phyloP scores from a whole-genome alignment of 345 rosid species.

The Syzygium oleosum region DNA sequence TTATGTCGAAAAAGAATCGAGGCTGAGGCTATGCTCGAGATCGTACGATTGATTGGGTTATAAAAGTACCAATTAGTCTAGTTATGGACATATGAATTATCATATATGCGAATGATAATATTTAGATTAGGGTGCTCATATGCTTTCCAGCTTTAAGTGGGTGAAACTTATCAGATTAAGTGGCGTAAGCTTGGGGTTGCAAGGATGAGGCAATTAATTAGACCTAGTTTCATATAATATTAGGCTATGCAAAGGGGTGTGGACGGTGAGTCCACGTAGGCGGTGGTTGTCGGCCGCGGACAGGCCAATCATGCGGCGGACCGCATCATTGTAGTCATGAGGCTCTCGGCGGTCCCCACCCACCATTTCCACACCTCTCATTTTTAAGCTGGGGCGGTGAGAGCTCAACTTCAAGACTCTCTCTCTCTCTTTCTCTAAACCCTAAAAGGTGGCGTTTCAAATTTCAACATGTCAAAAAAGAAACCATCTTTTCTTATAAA shows the following conservation, averaged over 20 bases:
- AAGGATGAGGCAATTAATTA: not conserved
- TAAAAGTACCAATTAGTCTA: not conserved
- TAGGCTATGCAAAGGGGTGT: not conserved
- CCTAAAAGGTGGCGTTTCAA: not conserved
- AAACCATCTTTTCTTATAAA: not conserved
- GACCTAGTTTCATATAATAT: not conserved
- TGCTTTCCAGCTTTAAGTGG: not conserved
- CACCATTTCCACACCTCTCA: not conserved
- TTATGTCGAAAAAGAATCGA: not conserved
- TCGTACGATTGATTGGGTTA: not conserved
- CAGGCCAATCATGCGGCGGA: conserved; percentile 69
- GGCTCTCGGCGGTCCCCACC: conserved; percentile 31
- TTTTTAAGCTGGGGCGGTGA: conserved; percentile 23
- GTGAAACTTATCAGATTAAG: not conserved
- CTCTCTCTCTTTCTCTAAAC: not conserved
- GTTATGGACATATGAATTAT: not conserved
- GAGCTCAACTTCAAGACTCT: not conserved
- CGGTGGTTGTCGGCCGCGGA: conserved; percentile 65
- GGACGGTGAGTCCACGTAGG: conserved; percentile 52
- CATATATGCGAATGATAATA: not conserved
- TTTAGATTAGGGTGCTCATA: not conserved
- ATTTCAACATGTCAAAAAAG: not conserved
- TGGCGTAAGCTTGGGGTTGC: not conserved
- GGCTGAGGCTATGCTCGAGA: not conserved
- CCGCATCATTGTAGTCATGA: conserved; percentile 45